Conservation (phyloP, 495 filamentous ascomycete species). For the Penicillium macrosclerotiorum region DNA sequence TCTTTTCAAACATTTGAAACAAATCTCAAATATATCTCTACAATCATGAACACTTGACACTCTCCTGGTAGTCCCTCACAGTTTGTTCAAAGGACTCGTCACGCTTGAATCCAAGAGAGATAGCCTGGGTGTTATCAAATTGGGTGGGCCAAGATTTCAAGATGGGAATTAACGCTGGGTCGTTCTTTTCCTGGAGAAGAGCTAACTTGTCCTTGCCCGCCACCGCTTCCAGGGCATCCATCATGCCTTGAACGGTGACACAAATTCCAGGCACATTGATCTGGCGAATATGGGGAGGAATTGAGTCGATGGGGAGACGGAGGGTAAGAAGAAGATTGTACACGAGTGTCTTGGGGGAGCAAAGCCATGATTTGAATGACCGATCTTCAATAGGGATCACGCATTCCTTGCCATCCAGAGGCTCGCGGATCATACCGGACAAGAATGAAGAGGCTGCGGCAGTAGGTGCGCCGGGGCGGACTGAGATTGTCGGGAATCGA, state of each 20-base stretch:
- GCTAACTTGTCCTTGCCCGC: conserved; percentile 64
- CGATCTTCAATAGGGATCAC: conserved; percentile 62
- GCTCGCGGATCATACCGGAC: conserved; percentile 66
- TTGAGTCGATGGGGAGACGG: conserved; percentile 43
- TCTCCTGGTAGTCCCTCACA: conserved; percentile 51
- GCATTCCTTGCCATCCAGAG: conserved; percentile 57
- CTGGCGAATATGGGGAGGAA: conserved; percentile 56
- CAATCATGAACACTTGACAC: conserved; percentile 23
- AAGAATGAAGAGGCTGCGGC: conserved; percentile 68
- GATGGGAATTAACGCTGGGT: conserved; percentile 59
- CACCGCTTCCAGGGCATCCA: conserved; percentile 65
- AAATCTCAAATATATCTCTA: not conserved
- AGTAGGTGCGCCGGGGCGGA: conserved; percentile 67
- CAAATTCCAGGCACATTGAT: conserved; percentile 71
- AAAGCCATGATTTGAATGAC: conserved; percentile 59
- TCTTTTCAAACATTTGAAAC: not conserved
- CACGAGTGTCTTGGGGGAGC: conserved; percentile 59
- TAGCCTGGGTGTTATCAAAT: conserved; percentile 59
- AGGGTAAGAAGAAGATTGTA: conserved; percentile 64
- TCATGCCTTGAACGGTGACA: conserved; percentile 66
- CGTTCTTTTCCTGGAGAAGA: conserved; percentile 58
- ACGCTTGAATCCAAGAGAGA: conserved; percentile 55
- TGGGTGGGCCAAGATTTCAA: conserved; percentile 67
- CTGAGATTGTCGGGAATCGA: conserved; percentile 70
- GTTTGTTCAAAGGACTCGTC: conserved; percentile 57